These are phyloP conservation scores for Penicillium palitans DNA, from an alignment of 2,329 filamentous ascomycete species.

Conservation along the genomic window DNA sequence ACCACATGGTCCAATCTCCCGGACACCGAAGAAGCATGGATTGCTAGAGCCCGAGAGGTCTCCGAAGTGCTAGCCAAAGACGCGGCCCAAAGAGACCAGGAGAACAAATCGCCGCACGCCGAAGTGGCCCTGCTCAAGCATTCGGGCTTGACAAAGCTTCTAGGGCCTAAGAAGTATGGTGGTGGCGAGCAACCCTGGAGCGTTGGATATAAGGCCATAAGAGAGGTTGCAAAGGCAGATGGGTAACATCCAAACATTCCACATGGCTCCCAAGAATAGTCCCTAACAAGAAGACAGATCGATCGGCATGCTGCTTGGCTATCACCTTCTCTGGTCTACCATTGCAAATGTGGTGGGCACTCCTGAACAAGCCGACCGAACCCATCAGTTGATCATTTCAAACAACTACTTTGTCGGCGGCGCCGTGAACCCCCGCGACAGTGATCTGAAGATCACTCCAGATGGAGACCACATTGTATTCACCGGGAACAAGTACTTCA, in stretches of 20 bases:
- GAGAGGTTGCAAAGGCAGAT: constrained; percentile 64
- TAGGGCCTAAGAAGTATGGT: constrained; percentile 53
- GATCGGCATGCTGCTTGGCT: constrained; percentile 65
- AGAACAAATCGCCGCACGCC: constrained; percentile 54
- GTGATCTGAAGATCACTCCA: constrained; percentile 57
- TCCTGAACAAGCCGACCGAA: constrained; percentile 58
- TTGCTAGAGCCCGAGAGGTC: constrained; percentile 52
- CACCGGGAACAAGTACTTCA: constrained; percentile 66
- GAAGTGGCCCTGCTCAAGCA: constrained; percentile 56
- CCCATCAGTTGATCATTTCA: constrained; percentile 57
- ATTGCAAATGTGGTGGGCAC: constrained; percentile 63
- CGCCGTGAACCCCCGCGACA: constrained; percentile 67
- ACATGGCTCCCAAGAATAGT: not conserved
- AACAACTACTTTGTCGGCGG: constrained; percentile 68
- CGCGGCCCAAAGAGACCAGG: constrained; percentile 50
- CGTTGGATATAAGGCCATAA: constrained; percentile 59
- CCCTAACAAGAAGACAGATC: constrained; percentile 41
- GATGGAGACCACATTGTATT: constrained; percentile 59
- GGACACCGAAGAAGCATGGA: constrained; percentile 46
- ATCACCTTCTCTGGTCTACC: constrained; percentile 64
- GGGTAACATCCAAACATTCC: constrained; percentile 45
- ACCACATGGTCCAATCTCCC: constrained; percentile 42
- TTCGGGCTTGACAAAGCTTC: constrained; percentile 52
- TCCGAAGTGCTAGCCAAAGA: constrained; percentile 53
- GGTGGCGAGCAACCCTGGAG: constrained; percentile 56